These are phyloP conservation scores for Tuber aestivum DNA, from an alignment of 495 filamentous ascomycete genomes.

Conservation along the genomic window DNA sequence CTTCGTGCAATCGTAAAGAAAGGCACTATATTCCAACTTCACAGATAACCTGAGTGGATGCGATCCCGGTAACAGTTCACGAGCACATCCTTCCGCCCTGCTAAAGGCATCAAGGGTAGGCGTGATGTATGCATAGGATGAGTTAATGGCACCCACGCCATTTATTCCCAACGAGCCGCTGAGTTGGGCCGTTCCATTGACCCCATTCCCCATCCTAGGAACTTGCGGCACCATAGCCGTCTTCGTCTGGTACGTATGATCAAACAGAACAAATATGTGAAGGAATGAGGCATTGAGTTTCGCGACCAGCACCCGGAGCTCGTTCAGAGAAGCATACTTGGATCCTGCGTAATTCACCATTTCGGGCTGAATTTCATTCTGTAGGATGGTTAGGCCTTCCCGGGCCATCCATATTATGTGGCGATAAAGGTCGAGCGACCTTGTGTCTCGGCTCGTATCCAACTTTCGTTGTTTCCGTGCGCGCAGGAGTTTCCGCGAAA, in stretches of 20 bases:
- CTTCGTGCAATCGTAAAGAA: slow-evolving; percentile 87
- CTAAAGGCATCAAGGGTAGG: slow-evolving; percentile 74
- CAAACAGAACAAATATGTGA: slow-evolving; percentile 94
- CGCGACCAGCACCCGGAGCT: slow-evolving; percentile 77
- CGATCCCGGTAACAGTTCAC: slow-evolving; percentile 69
- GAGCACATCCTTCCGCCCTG: slow-evolving; percentile 68
- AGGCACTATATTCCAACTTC: slow-evolving; percentile 90
- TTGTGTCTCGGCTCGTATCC: slow-evolving; percentile 70
- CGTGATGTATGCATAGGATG: slow-evolving; percentile 57
- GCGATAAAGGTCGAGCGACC: slow-evolving; percentile 76
- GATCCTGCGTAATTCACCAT: slow-evolving; percentile 53
- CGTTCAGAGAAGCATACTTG: slow-evolving; percentile 44
- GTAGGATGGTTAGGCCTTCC: slow-evolving; percentile 79
- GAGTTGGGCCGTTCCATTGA: neutral
- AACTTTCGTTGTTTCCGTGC: slow-evolving; percentile 78
- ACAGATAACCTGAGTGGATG: slow-evolving; percentile 86
- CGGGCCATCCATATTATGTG: slow-evolving; percentile 94
- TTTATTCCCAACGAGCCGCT: slow-evolving; percentile 16
- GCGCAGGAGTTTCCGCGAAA: slow-evolving; percentile 74
- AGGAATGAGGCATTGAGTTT: slow-evolving; percentile 92
- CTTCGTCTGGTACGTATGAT: slow-evolving; percentile 55
- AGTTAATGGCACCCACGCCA: slow-evolving; percentile 49
- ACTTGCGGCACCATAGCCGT: slow-evolving; percentile 44
- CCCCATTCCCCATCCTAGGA: slow-evolving; percentile 47
- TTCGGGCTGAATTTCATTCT: slow-evolving; percentile 79